Conservation (phyloP, 192 early-diverging fungal genomes). For the Gamsiella multidivaricata region DNA sequence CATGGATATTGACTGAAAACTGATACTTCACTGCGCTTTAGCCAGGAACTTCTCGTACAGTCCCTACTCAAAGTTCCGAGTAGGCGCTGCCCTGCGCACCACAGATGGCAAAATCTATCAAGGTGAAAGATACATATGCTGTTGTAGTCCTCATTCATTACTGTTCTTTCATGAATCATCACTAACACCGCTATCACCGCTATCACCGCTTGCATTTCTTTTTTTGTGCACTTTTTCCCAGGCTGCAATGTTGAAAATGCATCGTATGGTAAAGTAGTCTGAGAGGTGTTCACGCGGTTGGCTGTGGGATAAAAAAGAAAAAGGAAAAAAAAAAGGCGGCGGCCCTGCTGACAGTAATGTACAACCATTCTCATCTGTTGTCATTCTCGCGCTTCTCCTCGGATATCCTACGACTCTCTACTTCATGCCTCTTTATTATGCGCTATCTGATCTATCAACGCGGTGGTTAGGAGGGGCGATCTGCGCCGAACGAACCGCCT, state of each 20-base stretch:
- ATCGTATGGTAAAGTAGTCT: constrained; percentile 69
- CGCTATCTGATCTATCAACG: constrained; percentile 13
- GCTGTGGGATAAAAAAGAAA: too few relatives aligned
- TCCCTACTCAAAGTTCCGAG: constrained; percentile 93
- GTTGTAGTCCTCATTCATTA: too few relatives aligned
- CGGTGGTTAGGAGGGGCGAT: constrained; percentile 71
- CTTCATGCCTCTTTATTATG: neutral
- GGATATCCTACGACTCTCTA: neutral
- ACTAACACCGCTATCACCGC: too few relatives aligned
- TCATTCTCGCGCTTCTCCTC: neutral
- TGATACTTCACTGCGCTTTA: neutral
- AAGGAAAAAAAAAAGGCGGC: neutral
- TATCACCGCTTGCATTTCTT: neutral
- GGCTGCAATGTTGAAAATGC: constrained; percentile 93
- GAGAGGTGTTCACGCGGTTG: too few relatives aligned
- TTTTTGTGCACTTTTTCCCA: constrained; percentile 7
- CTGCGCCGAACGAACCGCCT: constrained; percentile 92
- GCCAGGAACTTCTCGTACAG: constrained; percentile 84
- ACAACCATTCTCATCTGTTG: neutral
- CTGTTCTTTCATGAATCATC: neutral
- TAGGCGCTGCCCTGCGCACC: constrained; percentile 85
- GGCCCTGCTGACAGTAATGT: constrained; percentile 5
- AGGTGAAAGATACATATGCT: constrained; percentile 60
- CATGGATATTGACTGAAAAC: too few relatives aligned
- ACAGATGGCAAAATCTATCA: constrained; percentile 69